These are phyloP conservation scores for Cryptococcus wingfieldii DNA, from an alignment of 1,284 basidiomycete species.

Conservation along the genomic window DNA sequence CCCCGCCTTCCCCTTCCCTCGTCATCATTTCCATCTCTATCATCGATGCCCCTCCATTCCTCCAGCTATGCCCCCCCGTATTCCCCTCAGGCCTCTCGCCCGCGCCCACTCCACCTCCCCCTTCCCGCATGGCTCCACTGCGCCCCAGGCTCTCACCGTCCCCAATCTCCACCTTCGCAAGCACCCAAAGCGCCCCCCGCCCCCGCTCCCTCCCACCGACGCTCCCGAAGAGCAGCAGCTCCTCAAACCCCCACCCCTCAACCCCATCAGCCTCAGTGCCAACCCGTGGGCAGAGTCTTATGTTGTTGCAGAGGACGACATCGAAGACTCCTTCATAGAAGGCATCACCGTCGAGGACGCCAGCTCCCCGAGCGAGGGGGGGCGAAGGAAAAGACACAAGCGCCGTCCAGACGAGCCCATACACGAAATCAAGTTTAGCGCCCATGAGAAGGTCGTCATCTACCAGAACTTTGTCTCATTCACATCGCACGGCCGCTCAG, in stretches of 20 bases:
- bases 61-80: too few relatives aligned
- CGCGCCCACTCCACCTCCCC: too few relatives aligned
- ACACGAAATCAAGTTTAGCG: background rate
- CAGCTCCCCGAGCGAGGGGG: background rate
- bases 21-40: too few relatives aligned
- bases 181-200: background rate
- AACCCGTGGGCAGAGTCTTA: conserved; percentile 16
- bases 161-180: background rate
- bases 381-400: background rate
- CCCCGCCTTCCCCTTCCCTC: too few relatives aligned
- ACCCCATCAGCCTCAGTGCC: conserved; percentile 10
- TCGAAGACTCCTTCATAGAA: conserved; percentile 1
- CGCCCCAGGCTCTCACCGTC: too few relatives aligned
- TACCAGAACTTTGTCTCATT: conserved; percentile 7
- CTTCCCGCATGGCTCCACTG: too few relatives aligned
- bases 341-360: background rate
- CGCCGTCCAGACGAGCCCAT: background rate
- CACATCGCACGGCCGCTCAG: background rate
- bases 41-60: too few relatives aligned
- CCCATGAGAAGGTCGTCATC: conserved; percentile 1
- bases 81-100: too few relatives aligned
- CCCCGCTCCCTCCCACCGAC: background rate
- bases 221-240: background rate
- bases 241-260: background rate
- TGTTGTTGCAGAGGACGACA: conserved; percentile 10